Conservation (phyloP, 2,329 filamentous ascomycete genomes). For the Curvularia verruculosa region DNA sequence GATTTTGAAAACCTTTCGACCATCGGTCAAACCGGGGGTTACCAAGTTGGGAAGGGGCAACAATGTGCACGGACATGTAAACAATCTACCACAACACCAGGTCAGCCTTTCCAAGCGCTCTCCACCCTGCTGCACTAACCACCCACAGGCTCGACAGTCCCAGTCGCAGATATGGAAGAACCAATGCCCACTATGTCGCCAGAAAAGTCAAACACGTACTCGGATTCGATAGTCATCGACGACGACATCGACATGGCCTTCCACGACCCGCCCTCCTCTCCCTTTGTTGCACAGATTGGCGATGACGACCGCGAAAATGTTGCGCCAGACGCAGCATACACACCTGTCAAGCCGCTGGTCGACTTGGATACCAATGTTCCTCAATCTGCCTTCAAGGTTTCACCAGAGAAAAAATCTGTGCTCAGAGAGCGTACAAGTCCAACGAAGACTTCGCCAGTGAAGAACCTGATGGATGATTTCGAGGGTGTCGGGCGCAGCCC, state of each 20-base stretch:
- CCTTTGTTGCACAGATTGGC: conserved; percentile 55
- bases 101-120: conserved; percentile 6
- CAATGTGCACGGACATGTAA: conserved; percentile 18
- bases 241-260: conserved; percentile 47
- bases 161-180: conserved; percentile 34
- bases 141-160: conserved; percentile 20
- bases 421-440: conserved; percentile 41
- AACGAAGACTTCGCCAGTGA: conserved; percentile 37
- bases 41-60: conserved; percentile 18
- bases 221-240: conserved; percentile 27
- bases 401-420: conserved; percentile 38
- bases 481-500: conserved; percentile 23
- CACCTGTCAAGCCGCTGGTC: conserved; percentile 33
- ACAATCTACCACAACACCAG: conserved; percentile 24
- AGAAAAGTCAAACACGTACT: conserved; percentile 37
- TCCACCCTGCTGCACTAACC: conserved; percentile 19
- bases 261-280: conserved; percentile 55
- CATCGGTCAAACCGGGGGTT: conserved; percentile 18
- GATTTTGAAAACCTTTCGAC: not conserved
- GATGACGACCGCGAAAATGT: conserved; percentile 49
- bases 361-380: conserved; percentile 36
- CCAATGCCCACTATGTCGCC: conserved; percentile 41
- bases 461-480: conserved; percentile 37
- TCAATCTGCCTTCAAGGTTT: conserved; percentile 42
- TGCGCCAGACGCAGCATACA: conserved; percentile 28